Evolutionary conservation across 495 filamentous ascomycete species (phyloP).

Genomic region (Penicillium diatomitis): DNA sequence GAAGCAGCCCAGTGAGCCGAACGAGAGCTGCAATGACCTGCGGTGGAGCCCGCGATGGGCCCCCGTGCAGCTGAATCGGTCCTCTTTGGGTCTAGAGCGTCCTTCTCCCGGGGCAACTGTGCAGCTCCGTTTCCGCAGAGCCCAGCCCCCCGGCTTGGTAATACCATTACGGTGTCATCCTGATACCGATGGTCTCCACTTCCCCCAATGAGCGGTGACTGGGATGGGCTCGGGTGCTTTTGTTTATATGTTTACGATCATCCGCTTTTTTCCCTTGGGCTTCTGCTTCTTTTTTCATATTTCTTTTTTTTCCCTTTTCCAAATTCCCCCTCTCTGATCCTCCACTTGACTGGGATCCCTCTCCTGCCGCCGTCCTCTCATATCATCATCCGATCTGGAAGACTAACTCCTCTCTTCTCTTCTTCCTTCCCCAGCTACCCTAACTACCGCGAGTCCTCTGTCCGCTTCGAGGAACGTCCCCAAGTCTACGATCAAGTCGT

Average conservation of each 20-base stretch:
- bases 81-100: too few relatives aligned
- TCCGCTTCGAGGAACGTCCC: conserved; percentile 45
- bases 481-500: conserved; percentile 43
- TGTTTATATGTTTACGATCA: conserved; percentile 23
- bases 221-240: conserved; percentile 9
- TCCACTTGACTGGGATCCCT: too few relatives aligned
- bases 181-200: conserved; percentile 14
- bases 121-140: too few relatives aligned
- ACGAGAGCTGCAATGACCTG: too few relatives aligned
- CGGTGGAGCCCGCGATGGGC: too few relatives aligned
- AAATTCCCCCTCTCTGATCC: too few relatives aligned
- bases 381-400: too few relatives aligned
- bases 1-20: too few relatives aligned
- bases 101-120: too few relatives aligned
- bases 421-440: conserved; percentile 21
- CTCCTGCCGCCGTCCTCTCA: too few relatives aligned
- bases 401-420: too few relatives aligned
- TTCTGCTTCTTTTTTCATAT: conserved; percentile 17
- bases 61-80: too few relatives aligned
- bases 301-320: conserved; percentile 20
- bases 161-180: conserved; percentile 31
- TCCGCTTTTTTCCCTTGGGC: conserved; percentile 7
- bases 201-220: conserved; percentile 25
- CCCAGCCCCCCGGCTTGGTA: background rate
- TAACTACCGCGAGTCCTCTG: conserved; percentile 46